Base-by-base conservation (phyloP, 2,329 filamentous ascomycete species). In the Cercospora beticola region DNA sequence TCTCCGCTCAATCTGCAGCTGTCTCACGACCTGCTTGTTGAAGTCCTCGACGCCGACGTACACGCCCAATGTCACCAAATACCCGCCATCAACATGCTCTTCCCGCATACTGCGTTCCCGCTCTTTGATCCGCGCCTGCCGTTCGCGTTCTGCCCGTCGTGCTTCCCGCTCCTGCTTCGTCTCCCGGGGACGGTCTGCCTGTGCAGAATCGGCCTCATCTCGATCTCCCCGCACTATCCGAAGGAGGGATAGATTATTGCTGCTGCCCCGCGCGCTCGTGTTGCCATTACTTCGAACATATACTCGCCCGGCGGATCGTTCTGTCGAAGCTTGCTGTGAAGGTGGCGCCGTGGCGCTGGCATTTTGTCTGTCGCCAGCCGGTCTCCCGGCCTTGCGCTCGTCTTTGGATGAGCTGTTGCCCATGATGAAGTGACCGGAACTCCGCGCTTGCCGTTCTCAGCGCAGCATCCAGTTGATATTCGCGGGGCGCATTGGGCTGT, bases 1-100 rank as follows among this genome's bases (percentile, higher is more conserved):
- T 70, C 91, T 90, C 74, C 95, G 88, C 81, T 99, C 95, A 78
- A 99, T 93, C 94, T 98, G 94, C 65, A 99, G 83, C 79, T 97
- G 94, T 73, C 95, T 88, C 66, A 98, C 94, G 59, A 92, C 84
- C 18, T 87, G 83, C 80, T 98, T 98, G 83, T 88, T 97, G 79
- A 94, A 99, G 81, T 99, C 95, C 81, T 99, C 95, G 0, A 89
- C 84, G 0, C 94, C 94, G 23, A 92, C 94, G 78, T 99, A 99
- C 61, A 94, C 92, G 40, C 95, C 95, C 77, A 97, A 88, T 0
- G 95, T 99, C 33, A 99, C 95, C 59, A 99, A 83, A 81, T 90
- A 99, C 23, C 95, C 95, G 21, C 95, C 95, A 80, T 99, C 95
- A 3, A 98, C 91, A 79, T 94, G 89, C 78, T 99, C 95, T 75